A percentile compares a stretch with the other conserved stretches of the same genome.
Conservation (phyloP, 176 grass and related monocot genomes). For the Carex pumila region DNA sequence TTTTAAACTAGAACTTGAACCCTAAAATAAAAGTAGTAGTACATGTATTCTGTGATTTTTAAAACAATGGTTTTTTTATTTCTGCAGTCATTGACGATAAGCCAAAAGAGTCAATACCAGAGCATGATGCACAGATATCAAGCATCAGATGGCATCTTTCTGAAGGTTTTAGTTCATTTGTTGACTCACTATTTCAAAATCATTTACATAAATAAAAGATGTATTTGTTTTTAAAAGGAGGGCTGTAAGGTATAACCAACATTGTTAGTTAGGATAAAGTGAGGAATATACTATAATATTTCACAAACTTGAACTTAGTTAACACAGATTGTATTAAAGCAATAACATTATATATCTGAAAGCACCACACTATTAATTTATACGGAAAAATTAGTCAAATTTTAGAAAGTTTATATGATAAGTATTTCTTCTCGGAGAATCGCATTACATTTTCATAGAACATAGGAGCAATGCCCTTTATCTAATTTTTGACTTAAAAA, state of each 20-base stretch:
- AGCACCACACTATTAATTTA: neutral
- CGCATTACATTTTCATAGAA: neutral
- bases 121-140: conserved; percentile 87
- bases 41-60: neutral
- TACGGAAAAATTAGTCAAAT: neutral
- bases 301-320: neutral
- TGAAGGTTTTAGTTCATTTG: conserved; percentile 47
- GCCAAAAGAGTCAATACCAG: conserved; percentile 73
- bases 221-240: neutral
- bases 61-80: conserved; percentile 1
- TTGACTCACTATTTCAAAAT: neutral
- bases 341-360: neutral
- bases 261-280: neutral
- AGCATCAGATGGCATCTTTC: conserved; percentile 97
- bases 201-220: neutral
- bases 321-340: neutral
- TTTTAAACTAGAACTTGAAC: neutral
- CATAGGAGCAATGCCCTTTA: neutral
- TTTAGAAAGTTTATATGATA: neutral
- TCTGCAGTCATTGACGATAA: conserved; percentile 90
- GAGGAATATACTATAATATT: neutral
- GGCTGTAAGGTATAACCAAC: neutral
- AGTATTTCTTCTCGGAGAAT: neutral
- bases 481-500: neutral
- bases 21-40: neutral